A percentile compares a stretch with the other conserved stretches of the same genome.
Conservation (phyloP, 2,329 filamentous ascomycete species). For the Zarea fungicola region DNA sequence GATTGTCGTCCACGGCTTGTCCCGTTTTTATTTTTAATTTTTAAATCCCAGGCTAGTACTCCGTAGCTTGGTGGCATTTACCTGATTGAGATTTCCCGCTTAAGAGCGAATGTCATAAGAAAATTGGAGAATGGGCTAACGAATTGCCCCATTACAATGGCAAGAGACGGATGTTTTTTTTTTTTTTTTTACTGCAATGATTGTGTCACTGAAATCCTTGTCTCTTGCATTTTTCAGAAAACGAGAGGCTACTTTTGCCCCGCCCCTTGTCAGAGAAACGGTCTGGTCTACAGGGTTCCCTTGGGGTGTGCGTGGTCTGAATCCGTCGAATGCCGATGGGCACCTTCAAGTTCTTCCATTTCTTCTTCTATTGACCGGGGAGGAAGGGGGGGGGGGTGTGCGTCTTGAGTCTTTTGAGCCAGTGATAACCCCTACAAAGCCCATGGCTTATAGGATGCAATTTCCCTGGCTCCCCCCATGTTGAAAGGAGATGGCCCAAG, state of each 20-base stretch:
- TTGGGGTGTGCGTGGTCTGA: not conserved
- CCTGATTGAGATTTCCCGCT: constrained; percentile 7
- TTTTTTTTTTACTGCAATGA: too few species aligned
- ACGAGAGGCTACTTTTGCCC: too few species aligned
- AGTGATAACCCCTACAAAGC: not conserved
- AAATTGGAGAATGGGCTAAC: constrained; percentile 8
- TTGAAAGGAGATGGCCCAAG: too few species aligned
- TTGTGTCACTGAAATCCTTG: too few species aligned
- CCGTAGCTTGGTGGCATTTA: not conserved
- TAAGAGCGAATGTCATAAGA: not conserved
- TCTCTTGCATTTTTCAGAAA: too few species aligned
- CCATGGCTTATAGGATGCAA: not conserved
- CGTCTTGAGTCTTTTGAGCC: not conserved
- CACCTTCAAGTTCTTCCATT: not conserved
- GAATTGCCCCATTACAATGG: too few species aligned
- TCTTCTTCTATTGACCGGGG: not conserved
- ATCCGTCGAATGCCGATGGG: constrained; percentile 1
- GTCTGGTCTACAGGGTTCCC: not conserved
- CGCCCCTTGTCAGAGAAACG: not conserved
- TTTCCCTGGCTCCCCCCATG: constrained; percentile 6
- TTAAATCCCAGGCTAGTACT: not conserved
- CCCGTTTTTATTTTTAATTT: not conserved
- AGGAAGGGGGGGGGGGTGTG: not conserved
- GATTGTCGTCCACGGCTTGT: not conserved
- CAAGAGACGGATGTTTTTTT: too few species aligned